These are phyloP conservation scores for Cryomyces antarcticus DNA, from an alignment of 495 filamentous ascomycete genomes.

Conservation along the genomic window DNA sequence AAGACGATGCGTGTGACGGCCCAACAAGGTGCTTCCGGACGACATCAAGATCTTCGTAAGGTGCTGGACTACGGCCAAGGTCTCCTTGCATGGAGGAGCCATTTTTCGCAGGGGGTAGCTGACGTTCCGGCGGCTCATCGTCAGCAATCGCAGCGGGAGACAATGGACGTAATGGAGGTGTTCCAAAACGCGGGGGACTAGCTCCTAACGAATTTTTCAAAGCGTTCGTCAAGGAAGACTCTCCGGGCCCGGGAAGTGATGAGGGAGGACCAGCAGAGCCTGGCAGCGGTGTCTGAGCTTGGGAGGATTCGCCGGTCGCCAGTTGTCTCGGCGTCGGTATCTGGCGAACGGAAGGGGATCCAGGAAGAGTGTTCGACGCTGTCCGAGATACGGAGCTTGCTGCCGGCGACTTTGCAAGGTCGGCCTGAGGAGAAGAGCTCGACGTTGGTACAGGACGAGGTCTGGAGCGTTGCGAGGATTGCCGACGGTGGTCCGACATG, in stretches of 20 bases:
- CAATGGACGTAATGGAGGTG: conserved; percentile 10
- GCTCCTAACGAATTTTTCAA: conserved; percentile 13
- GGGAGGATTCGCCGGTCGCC: conserved; percentile 8
- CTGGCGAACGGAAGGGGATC: conserved; percentile 9
- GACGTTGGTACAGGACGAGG: background rate
- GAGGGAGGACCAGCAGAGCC: conserved; percentile 7
- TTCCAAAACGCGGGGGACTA: conserved; percentile 15
- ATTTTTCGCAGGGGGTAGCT: no score
- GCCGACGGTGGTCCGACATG: background rate
- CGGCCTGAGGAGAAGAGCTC: background rate
- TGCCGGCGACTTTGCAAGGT: background rate
- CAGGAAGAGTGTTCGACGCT: conserved; percentile 8
- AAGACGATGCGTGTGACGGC: conserved; percentile 7
- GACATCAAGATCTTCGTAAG: conserved; percentile 19
- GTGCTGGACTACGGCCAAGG: conserved; percentile 4
- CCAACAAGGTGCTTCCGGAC: conserved; percentile 20
- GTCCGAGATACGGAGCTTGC: conserved; percentile 9
- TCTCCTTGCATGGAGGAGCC: no score
- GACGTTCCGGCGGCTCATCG: no score
- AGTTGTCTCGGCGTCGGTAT: conserved; percentile 12
- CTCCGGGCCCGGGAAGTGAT: conserved; percentile 17
- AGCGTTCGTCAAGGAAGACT: conserved; percentile 20
- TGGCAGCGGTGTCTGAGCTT: conserved; percentile 14
- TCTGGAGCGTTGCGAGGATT: background rate
- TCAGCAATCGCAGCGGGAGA: conserved; percentile 4